Base-by-base conservation (phyloP, 2,329 filamentous ascomycete genomes). In the Apiospora arundinis region DNA sequence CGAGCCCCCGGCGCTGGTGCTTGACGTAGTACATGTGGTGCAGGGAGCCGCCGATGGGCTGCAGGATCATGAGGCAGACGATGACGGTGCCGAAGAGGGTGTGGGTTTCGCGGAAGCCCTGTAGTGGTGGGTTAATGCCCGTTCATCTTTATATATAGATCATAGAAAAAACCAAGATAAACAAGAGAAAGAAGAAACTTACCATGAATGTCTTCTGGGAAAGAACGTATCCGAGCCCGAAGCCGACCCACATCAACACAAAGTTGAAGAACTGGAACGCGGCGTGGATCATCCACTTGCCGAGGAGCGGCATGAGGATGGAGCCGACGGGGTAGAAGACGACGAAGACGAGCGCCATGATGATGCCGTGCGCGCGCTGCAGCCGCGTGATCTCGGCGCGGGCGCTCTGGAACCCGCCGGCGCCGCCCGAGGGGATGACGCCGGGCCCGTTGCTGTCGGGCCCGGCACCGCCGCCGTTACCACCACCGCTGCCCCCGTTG, bases 271-370 rank as follows among this genome's bases (percentile, higher is more conserved):
- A 74, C 78, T 92, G 91, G 80, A 88, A 86, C 12, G 80, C 80
- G 8, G 84, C 88, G 76, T 92, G 91, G n/a, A 89, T 74, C 69
- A 85, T 77, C 87, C 87, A 91, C 66, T 84, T 87, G 63, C 87
- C 86, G 8, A 90, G 73, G 4, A 91, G 73, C 2, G 90, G 88
- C 86, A 92, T 91, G 52, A 91, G 77, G 4, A 89, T 81, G 11
- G 90, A 85, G 6, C 90, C 91, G 2, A 91, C 74, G 0, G 91
- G 91, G 74, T 90, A 92, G 28, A 90, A 80, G 16, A 88, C 76
- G 4, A 88, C 84, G 74, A 91, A 90, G 23, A 88, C 86, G 65
- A 91, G 77, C 37, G 86, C 85, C 89, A 92, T 90, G 76, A 92
- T 81, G 74, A 90, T 83, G 67, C 89, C 90, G 73, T 92, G 90